phyloP scores from a whole-genome alignment of 805 yeast genomes.

The Metschnikowia lunata region DNA sequence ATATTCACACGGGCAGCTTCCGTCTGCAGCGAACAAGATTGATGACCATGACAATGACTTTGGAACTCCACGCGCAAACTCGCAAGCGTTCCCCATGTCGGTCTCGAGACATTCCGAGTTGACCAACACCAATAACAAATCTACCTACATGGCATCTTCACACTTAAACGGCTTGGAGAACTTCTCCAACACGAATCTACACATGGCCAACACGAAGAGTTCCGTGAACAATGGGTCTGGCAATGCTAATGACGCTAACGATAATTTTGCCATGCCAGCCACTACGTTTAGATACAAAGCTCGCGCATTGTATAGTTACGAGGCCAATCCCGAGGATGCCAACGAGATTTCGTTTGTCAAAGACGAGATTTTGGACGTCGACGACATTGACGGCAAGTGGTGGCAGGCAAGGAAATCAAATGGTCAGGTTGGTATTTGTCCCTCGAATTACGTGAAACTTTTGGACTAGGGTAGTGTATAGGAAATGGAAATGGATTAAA shows the following conservation, averaged over 20 bases:
- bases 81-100: slow-evolving; percentile 25
- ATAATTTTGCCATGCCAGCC: slow-evolving; percentile 19
- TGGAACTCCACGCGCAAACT: slow-evolving; percentile 15
- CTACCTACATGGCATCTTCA: slow-evolving; percentile 47
- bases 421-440: slow-evolving; percentile 95
- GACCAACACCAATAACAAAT: slow-evolving; percentile 24
- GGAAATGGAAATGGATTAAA: not conserved
- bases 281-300: slow-evolving; percentile 72
- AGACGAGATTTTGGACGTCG: slow-evolving; percentile 87
- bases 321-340: slow-evolving; percentile 88
- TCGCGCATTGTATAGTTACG: slow-evolving; percentile 78
- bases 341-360: slow-evolving; percentile 87
- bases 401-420: slow-evolving; percentile 91
- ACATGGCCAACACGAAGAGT: slow-evolving; percentile 22
- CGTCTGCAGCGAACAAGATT: slow-evolving; percentile 16
- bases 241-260: slow-evolving; percentile 15
- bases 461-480: slow-evolving; percentile 33
- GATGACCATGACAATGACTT: slow-evolving; percentile 24
- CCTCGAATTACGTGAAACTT: slow-evolving; percentile 86
- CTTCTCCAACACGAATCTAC: slow-evolving; percentile 36
- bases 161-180: slow-evolving; percentile 62
- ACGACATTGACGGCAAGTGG: slow-evolving; percentile 95
- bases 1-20: slow-evolving; percentile 34
- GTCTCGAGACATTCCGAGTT: slow-evolving; percentile 36
- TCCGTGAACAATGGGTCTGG: slow-evolving; percentile 2